Percentiles rank a stretch among this genome's conserved stretches.
These are phyloP conservation scores for Malassezia globosa DNA, from an alignment of 1,284 basidiomycete genomes.

Conservation along the genomic window DNA sequence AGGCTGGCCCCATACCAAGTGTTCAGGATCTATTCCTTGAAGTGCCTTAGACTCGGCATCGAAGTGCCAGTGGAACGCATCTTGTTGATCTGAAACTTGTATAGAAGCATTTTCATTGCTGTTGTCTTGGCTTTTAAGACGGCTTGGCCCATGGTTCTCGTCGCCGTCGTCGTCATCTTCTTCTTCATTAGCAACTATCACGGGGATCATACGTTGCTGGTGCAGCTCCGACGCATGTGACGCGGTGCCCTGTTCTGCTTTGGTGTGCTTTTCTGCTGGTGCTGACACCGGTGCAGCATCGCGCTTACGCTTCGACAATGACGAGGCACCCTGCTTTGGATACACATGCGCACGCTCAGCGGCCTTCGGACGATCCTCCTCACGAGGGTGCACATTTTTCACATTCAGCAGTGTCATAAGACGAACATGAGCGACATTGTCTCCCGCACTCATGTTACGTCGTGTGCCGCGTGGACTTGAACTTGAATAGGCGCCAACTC, in stretches of 20 bases:
- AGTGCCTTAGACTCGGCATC: constrained; percentile 15
- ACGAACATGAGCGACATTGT: constrained; percentile 42
- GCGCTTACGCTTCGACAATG: too few species aligned
- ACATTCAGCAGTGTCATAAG: constrained; percentile 89
- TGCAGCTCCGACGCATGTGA: too few species aligned
- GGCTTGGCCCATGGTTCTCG: background rate
- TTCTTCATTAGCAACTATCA: background rate
- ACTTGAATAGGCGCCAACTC: too few species aligned
- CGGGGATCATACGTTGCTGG: background rate
- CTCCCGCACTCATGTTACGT: constrained; percentile 7
- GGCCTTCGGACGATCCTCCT: background rate
- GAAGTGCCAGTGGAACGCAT: constrained; percentile 30
- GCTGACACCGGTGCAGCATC: background rate
- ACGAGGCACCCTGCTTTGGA: too few species aligned
- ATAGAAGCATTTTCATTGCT: too few species aligned
- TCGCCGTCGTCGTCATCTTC: constrained; percentile 22
- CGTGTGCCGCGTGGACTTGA: too few species aligned
- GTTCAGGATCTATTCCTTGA: constrained; percentile 4
- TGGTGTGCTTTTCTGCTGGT: background rate
- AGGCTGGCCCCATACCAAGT: constrained; percentile 19
- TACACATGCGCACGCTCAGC: constrained; percentile 1
- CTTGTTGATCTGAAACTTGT: too few species aligned
- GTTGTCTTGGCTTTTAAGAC: background rate
- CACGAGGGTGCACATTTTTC: constrained; percentile 54
- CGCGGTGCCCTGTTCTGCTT: background rate